phyloP scores from a whole-genome alignment of 345 rosid species.

The Excoecaria agallocha region DNA sequence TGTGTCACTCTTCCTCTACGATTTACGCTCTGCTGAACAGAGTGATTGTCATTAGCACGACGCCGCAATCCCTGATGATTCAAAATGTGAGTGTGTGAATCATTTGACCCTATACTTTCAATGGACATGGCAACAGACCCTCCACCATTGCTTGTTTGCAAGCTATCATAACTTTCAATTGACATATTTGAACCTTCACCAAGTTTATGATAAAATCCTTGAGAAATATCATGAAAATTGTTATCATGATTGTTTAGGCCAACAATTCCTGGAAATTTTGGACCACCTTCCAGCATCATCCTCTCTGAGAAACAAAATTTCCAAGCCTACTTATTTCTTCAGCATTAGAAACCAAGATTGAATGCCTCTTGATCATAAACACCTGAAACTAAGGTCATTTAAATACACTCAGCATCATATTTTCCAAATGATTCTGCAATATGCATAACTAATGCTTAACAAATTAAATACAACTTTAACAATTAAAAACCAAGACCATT shows the following conservation, averaged over 20 bases:
- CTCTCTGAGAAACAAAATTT: background rate
- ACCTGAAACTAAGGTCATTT: background rate
- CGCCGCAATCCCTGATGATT: constrained; percentile 44
- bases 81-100: constrained; percentile 44
- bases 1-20: constrained; percentile 24
- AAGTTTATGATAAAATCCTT: constrained; percentile 32
- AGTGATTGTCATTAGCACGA: constrained; percentile 16
- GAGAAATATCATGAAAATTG: constrained; percentile 37
- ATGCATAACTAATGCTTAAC: background rate
- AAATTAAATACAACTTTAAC: too few species aligned
- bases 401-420: background rate
- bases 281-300: constrained; percentile 42
- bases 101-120: constrained; percentile 46
- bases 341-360: constrained; percentile 22
- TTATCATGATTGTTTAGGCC: constrained; percentile 33
- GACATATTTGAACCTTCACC: constrained; percentile 50
- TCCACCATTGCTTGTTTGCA: constrained; percentile 42
- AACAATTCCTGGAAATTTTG: constrained; percentile 39
- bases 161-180: constrained; percentile 39
- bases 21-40: constrained; percentile 23
- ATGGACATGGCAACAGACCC: constrained; percentile 43
- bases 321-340: constrained; percentile 2
- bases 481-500: background rate
- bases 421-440: background rate
- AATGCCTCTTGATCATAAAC: background rate